Evolutionary conservation across 2,329 filamentous ascomycete species (phyloP), one percentile per base, ranked within the genome.

Genomic region (Calonectria pteridis): DNA sequence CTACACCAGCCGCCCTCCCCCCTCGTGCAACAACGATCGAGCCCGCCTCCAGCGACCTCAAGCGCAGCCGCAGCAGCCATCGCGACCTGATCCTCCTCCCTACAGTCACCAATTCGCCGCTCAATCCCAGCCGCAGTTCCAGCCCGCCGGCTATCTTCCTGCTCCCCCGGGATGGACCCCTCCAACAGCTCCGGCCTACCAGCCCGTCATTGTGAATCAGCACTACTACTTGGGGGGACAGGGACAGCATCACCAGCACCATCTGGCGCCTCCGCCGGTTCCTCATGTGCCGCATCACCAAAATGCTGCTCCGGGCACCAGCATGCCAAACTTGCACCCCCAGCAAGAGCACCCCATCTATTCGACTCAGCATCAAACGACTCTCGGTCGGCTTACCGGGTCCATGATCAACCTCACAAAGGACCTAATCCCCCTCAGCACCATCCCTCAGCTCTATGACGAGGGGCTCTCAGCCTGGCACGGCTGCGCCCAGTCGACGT

Each of bases 121-220:
- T 46, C 77, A 81, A 33, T 79, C 77, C 10, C 81, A 75, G 66
- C 77, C 74, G 43, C 78, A 77, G 10, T 75, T 74, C 55, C 79
- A 77, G 23, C 73, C 79, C 4, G 74, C 78, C 0, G 78, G 77
- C 18, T 79, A 77, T 65, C 78, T 80, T 18, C 55, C 80, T 35
- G 59, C 80, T 63, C 77, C 79, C 50, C 59, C 80, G 67, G 72
- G 75, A 43, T 75, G 80, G 79, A 74, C 58, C 50, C 72, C 76
- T 20, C 68, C 33, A 23, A 72, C 77, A 23, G 74, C 51, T 23
- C 64, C 70, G 58, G 26, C 67, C 16, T 74, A 76, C n/a, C 86
- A 78, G 7, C 78, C 87, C 10, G 86, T 90, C 67, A 84, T 90
- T 33, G 87, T 90, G 63, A 89, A 89, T 73, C 88, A 90, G 72